These are phyloP conservation scores for Juncus inflexus DNA, from an alignment of 176 grass and related monocot genomes.

Conservation along the genomic window DNA sequence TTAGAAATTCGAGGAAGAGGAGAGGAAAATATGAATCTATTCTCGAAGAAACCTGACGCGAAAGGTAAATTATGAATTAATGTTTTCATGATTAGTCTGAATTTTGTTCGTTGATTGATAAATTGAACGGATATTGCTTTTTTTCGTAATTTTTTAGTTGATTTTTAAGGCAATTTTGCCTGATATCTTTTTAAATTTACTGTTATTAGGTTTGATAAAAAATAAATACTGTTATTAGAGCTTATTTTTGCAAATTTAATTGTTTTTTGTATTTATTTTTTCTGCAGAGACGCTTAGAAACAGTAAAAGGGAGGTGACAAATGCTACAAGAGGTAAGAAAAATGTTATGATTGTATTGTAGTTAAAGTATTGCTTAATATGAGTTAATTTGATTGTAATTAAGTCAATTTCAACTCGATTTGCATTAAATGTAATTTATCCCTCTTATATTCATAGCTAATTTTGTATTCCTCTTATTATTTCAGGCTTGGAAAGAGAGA, in stretches of 20 bases:
- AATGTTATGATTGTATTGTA: conserved; percentile 4
- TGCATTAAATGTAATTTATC: neutral
- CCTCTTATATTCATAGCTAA: neutral
- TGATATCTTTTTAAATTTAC: neutral
- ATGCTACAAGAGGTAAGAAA: conserved; percentile 65
- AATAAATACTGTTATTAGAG: neutral
- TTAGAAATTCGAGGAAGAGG: neutral
- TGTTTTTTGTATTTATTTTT: conserved; percentile 12
- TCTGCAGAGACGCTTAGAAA: conserved; percentile 73
- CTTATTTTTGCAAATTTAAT: conserved; percentile 1
- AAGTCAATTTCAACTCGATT: too few species aligned
- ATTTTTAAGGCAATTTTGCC: neutral
- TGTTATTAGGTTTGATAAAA: neutral
- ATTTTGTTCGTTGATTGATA: conserved; percentile 8
- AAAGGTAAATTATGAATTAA: conserved; percentile 36
- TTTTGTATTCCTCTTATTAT: conserved; percentile 17
- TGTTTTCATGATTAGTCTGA: too few species aligned
- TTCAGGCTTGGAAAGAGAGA: conserved; percentile 83
- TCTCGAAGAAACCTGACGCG: conserved; percentile 74
- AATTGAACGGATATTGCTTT: conserved; percentile 5
- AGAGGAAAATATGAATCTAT: conserved; percentile 59
- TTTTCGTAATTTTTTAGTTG: conserved; percentile 10
- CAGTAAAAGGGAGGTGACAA: conserved; percentile 85
- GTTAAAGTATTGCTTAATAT: neutral
- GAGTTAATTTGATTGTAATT: neutral